Base-by-base conservation (phyloP, 805 yeast species). In the Candida schatavii region DNA sequence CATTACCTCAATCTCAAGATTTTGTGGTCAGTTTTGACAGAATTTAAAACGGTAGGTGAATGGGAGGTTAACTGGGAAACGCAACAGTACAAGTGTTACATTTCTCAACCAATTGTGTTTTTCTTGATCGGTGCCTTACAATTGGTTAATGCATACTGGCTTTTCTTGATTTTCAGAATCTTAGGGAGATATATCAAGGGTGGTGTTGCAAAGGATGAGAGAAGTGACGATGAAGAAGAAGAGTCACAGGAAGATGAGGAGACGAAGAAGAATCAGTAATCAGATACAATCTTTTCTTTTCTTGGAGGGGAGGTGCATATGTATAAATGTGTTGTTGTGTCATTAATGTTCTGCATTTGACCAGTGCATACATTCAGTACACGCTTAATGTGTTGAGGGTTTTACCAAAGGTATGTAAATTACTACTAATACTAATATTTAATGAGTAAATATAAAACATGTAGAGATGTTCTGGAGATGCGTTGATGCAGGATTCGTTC, bases 41-140 rank as follows among this genome's bases (percentile, higher is more conserved):
- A 89, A 63, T 93, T 87, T 68, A 77, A 74, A 50, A 78, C 95
- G 2, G 88, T 87, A 19, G 99, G 99, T 30, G 82, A 83, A 42
- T 89, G 74, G 64, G 76, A 75, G 43, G 72, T 93, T 52, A 80
- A 88, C 70, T 93, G 88, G 81, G 86, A 77, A 10, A 82, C 93
- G 23, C 91, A 90, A 63, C 97, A 93, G 63, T 93, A 91, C 71
- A 93, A 93, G 66, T 93, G 98, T 67, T 88, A 88, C 85, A 87
- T 93, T 50, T 84, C 98, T 19, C 95, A 88, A 67, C 86, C 88
- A 41, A 89, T 93, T 60, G 90, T 91, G 3, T 90, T 93, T 56
- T 62, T 66, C 18, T 75, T 93, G 56, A 76, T 93, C 46, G 70
- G 76, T 40, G 90, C 93, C 1, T 74, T 93, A 49, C 98, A 93